phyloP scores from a whole-genome alignment of 768 basidiomycete species.

The Exidia glandulosa region DNA sequence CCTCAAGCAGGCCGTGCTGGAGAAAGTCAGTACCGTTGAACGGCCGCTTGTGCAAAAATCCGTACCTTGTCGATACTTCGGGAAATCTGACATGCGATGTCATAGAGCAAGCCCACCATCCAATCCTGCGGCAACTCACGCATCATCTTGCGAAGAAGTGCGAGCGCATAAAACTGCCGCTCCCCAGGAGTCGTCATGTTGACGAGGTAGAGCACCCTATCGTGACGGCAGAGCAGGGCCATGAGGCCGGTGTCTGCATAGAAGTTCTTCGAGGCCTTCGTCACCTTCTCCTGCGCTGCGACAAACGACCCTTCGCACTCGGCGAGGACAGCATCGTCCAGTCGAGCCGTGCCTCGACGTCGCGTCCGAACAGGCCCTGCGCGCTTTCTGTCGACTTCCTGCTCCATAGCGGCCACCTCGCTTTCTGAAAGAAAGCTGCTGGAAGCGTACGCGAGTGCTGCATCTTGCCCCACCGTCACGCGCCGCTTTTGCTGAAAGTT shows the following conservation, averaged over 20 bases:
- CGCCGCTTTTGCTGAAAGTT: conserved; percentile 24
- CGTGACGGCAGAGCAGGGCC: conserved; percentile 11
- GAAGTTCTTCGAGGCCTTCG: conserved; percentile 11
- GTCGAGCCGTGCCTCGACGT: not conserved
- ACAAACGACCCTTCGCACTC: not conserved
- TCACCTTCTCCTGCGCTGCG: not conserved
- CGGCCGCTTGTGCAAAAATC: not conserved
- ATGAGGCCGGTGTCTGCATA: conserved; percentile 12
- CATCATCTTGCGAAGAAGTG: conserved; percentile 22
- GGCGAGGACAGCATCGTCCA: not conserved
- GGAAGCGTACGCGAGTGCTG: conserved; percentile 10
- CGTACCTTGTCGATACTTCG: conserved; percentile 13
- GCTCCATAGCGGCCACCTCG: conserved; percentile 13
- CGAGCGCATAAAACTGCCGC: conserved; percentile 27
- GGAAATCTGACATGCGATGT: conserved; percentile 27
- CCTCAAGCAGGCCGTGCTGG: conserved; percentile 2
- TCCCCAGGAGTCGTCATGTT: conserved; percentile 31
- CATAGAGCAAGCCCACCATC: conserved; percentile 19
- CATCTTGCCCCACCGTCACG: conserved; percentile 9
- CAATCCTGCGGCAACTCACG: conserved; percentile 16
- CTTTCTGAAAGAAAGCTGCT: conserved; percentile 13
- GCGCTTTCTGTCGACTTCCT: conserved; percentile 9
- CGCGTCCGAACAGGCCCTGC: not conserved
- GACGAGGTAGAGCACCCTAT: conserved; percentile 20
- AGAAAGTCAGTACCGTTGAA: not conserved